These are phyloP conservation scores for Dipodascus geniculatus DNA, from an alignment of 805 yeast genomes.

Conservation along the genomic window DNA sequence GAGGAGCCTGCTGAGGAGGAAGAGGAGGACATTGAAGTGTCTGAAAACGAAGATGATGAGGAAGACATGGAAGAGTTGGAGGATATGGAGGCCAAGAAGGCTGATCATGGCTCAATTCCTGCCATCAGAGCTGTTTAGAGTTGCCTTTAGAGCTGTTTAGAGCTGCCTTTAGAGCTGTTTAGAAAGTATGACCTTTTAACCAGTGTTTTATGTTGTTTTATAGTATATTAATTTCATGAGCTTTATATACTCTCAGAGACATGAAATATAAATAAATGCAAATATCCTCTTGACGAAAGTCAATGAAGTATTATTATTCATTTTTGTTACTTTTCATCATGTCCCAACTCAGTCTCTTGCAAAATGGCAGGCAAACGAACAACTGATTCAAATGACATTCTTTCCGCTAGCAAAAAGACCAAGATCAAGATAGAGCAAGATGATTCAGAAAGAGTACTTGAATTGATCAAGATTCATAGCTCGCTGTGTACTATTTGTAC, in stretches of 20 bases:
- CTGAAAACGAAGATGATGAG: slow-evolving; percentile 31
- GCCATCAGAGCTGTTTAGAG: neutral
- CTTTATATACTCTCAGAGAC: no score
- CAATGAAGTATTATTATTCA: no score
- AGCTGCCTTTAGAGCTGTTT: no score
- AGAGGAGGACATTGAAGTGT: slow-evolving; percentile 32
- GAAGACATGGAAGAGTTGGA: slow-evolving; percentile 32
- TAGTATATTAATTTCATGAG: no score
- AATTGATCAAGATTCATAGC: neutral
- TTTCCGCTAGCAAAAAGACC: neutral
- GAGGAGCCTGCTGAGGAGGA: slow-evolving; percentile 38
- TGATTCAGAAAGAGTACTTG: neutral
- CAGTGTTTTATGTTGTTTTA: neutral
- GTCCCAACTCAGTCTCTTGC: no score
- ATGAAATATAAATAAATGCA: no score
- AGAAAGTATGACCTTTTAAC: no score
- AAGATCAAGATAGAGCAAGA: neutral
- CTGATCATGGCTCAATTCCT: slow-evolving; percentile 17
- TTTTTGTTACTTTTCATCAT: no score
- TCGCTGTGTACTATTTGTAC: slow-evolving; percentile 40
- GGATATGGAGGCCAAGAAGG: slow-evolving; percentile 25
- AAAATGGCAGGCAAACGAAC: neutral
- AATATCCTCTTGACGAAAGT: no score
- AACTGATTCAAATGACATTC: neutral
- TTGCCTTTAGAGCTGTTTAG: neutral